Percentiles rank a stretch among this genome's conserved stretches.
Conservation (phyloP, 2,329 filamentous ascomycete species). For the Intubia oerlemansii region DNA sequence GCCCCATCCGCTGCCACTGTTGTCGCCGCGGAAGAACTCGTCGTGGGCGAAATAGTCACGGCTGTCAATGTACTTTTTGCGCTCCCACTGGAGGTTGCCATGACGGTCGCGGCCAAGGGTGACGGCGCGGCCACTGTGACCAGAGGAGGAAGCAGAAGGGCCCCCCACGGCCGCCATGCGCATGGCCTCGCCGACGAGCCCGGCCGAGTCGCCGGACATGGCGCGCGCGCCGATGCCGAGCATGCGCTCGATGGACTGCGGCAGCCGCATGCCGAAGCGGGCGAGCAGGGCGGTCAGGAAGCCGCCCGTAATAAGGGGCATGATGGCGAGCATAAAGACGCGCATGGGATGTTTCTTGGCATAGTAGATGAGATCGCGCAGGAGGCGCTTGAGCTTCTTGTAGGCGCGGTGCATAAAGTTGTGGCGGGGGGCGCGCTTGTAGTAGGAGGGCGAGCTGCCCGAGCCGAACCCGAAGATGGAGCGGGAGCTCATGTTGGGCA, state of each 20-base stretch:
- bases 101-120: constrained; percentile 15
- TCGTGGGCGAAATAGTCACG: constrained; percentile 15
- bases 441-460: constrained; percentile 29
- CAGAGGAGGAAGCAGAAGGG: no score
- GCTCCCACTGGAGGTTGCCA: constrained; percentile 18
- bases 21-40: constrained; percentile 7
- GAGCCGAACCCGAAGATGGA: constrained; percentile 21
- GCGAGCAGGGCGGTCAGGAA: constrained; percentile 57
- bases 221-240: constrained; percentile 30
- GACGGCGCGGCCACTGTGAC: no score
- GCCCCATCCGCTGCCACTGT: constrained; percentile 12
- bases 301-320: constrained; percentile 73
- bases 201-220: constrained; percentile 23
- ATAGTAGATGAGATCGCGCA: constrained; percentile 65
- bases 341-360: constrained; percentile 69
- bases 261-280: constrained; percentile 61
- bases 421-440: constrained; percentile 62
- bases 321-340: constrained; percentile 67
- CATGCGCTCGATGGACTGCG: constrained; percentile 37
- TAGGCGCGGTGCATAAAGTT: constrained; percentile 57
- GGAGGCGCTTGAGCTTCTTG: constrained; percentile 54
- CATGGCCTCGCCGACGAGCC: constrained; percentile 32
- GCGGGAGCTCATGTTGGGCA: constrained; percentile 21
- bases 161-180: no score
- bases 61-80: no score